Evolutionary conservation across 1,139 yeast species (phyloP), one percentile per base, ranked within the genome.

Genomic region (Cylindricascospora bacillispora): DNA sequence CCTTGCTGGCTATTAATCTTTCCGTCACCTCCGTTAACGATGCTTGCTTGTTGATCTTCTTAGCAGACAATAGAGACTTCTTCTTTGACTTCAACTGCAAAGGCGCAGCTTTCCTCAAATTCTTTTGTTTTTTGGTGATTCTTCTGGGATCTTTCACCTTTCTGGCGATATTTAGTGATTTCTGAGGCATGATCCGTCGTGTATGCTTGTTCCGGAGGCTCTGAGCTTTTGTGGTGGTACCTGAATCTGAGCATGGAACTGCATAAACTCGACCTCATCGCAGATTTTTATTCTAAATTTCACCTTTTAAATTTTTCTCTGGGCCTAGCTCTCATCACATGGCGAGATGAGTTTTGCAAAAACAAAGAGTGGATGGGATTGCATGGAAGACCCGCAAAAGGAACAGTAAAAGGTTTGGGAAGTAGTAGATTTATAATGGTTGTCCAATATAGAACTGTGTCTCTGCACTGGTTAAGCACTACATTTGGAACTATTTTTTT

Each of bases 1-100:
- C 95, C 54, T 89, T 70, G 32, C 92, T 67, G 3, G 95, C 77
- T 43, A 86, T 73, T 39, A 83, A 65, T 57, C 73, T 82, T 57
- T 89, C 98, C 2, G 97, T 86, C 13, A 74, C 66, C 2, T 67
- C 58, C 33, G 79, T 69, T 41, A 81, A 65, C 15, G 82, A 77
- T 16, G 56, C 49, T 3, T 77, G 73, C 34, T 70, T 67, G 46
- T 74, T 86, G 37, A 70, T 55, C 48, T 78, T 78, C 34, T 75
- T 63, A 39, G 80, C 60, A 35, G 61, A 57, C 6, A 58, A 58
- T 23, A 70, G 70, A 11, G 60, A 58, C 32, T 65, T 58, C 49
- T 73, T 78, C 54, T 74, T 78, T 3, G 54, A 45, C 44, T 81
- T 81, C 47, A 73, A 60, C 41, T 70, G 68, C 52, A 69, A 68